Evolutionary conservation across 208 protist species (phyloP), one percentile per base, ranked within the genome.

Genomic region (Strigomonas culicis): DNA sequence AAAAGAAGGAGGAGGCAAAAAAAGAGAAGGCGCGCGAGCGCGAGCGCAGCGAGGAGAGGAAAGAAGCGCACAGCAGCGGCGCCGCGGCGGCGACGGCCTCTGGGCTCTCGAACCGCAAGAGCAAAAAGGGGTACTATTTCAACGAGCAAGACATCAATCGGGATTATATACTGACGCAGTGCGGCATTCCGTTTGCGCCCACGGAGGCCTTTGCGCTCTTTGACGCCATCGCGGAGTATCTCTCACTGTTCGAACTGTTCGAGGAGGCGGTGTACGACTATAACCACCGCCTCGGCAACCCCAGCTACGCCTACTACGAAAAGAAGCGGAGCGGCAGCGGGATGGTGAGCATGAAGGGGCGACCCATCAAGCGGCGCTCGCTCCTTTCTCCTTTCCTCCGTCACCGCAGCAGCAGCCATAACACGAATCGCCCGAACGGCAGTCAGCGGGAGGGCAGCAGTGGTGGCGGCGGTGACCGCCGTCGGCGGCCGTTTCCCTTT

Each of bases 181-280:
- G 49, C 21, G 71, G 75, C 21, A 30, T 72, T 0, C 73, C 79
- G 8, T 86, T 86, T 59, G 46, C 64, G 25, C 49, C 60, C 2
- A 34, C 63, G 6, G 82, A 89, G 67, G 72, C 66, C 7, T 84
- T 76, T 43, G 79, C 79, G 11, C 61, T 89, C 31, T 89, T 82
- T 69, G 82, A 89, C 56, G 79, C 78, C 53, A 67, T 86, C 19
- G 68, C 52, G 28, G 56, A 80, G 52, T 89, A 89, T 71, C 68
- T 89, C 21, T 50, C 72, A 62, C 17, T 46, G 78, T 24, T 63
- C 63, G 25, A 68, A 74, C 25, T 53, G 78, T 28, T 68, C 60
- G 65, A 59, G 41, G 36, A 58, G 75, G 69, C 60, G 24, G 31
- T 60, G 24, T 60, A 46, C 44, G 39, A 60, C 11, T 60, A 44